These are phyloP conservation scores for Amanita polypyramis DNA, from an alignment of 768 basidiomycete species.

Conservation along the genomic window DNA sequence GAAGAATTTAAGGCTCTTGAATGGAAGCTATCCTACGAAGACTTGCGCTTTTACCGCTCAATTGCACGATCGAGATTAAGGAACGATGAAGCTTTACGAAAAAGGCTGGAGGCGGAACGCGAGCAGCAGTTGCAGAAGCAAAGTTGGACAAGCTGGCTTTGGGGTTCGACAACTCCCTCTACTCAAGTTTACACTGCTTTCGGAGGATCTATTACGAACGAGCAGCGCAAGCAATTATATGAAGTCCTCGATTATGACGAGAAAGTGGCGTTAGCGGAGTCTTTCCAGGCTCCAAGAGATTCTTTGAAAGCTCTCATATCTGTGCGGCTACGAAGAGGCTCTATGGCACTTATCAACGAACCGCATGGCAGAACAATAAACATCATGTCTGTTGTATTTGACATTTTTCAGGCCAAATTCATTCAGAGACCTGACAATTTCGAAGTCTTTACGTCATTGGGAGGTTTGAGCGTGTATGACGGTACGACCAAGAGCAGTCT, in stretches of 20 bases:
- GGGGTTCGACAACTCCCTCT: constrained; percentile 45
- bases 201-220: constrained; percentile 69
- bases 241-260: constrained; percentile 90
- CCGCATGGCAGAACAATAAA: constrained; percentile 56
- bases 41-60: constrained; percentile 94
- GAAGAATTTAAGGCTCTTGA: constrained; percentile 57
- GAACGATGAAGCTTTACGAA: constrained; percentile 71
- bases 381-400: constrained; percentile 80
- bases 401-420: constrained; percentile 75
- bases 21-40: constrained; percentile 80
- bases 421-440: constrained; percentile 82
- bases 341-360: constrained; percentile 72
- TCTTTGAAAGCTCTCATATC: constrained; percentile 68
- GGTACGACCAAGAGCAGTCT: constrained; percentile 75
- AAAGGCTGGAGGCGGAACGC: constrained; percentile 58
- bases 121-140: constrained; percentile 39
- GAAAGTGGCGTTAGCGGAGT: constrained; percentile 57
- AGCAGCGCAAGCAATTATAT: constrained; percentile 84
- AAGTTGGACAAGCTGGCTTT: constrained; percentile 71
- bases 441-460: constrained; percentile 76
- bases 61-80: constrained; percentile 82
- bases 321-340: constrained; percentile 78
- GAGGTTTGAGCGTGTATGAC: constrained; percentile 82
- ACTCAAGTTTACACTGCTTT: constrained; percentile 45
- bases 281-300: constrained; percentile 66